These are phyloP conservation scores for Russula ochroleuca DNA, from an alignment of 768 basidiomycete species.

Conservation along the genomic window DNA sequence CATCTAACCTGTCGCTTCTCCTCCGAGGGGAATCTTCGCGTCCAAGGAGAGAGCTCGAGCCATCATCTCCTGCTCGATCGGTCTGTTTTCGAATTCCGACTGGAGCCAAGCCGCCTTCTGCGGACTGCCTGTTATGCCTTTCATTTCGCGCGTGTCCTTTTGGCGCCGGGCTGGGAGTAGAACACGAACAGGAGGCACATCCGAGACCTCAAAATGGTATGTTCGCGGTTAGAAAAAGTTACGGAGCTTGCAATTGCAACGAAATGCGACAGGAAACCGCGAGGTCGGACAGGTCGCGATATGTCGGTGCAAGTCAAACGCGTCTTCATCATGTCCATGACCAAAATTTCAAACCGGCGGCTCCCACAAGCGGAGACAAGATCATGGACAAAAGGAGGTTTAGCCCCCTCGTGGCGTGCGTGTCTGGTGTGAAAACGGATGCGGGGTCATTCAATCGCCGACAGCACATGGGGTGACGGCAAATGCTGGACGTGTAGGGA, in stretches of 20 bases:
- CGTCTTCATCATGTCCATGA: constrained; percentile 16
- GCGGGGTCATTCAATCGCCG: constrained; percentile 22
- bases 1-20: constrained; percentile 42
- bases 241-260: constrained; percentile 19
- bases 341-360: constrained; percentile 25
- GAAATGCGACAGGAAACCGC: constrained; percentile 23
- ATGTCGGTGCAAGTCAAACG: constrained; percentile 24
- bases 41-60: constrained; percentile 34
- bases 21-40: constrained; percentile 38
- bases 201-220: constrained; percentile 7
- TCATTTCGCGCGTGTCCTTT: constrained; percentile 20
- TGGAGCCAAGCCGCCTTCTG: constrained; percentile 27
- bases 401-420: constrained; percentile 24
- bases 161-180: constrained; percentile 17
- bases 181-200: constrained; percentile 6
- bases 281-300: constrained; percentile 15
- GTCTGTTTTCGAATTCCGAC: constrained; percentile 14
- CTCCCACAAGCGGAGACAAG: constrained; percentile 19
- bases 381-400: constrained; percentile 21
- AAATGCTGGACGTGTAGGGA: neutral
- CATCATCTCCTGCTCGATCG: constrained; percentile 14
- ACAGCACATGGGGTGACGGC: constrained; percentile 16
- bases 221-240: constrained; percentile 8
- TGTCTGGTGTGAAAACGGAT: constrained; percentile 23
- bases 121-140: constrained; percentile 25